Base-by-base conservation (phyloP, 2,329 filamentous ascomycete genomes). In the Teratosphaeria nubilosa region DNA sequence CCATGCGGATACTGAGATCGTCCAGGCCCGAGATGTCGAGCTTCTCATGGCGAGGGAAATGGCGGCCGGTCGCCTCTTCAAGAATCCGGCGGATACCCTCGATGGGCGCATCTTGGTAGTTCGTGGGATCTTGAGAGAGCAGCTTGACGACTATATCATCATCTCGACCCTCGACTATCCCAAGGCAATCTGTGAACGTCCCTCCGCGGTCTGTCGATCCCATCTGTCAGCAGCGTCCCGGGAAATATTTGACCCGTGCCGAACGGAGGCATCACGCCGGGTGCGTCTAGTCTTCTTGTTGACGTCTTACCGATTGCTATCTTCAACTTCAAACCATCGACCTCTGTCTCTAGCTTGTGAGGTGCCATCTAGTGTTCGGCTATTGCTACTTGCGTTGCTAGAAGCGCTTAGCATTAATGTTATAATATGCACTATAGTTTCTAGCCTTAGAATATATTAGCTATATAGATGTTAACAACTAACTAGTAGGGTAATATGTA, bases 31-130 rank as follows among this genome's bases (percentile, higher is more conserved):
- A 61, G 24, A 61, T 59, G 53, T 67, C 60, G 32, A 72, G 62
- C 45, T 64, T 64, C 53, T 64, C 31, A 14, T 62, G 61, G 7
- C 65, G 62, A 7, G 68, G 64, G n/a, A 68, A 59, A 22, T 59
- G 22, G 25, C 52, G 55, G 30, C 59, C 60, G 13, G 60, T 62
- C 24, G 62, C 64, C 41, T 62, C 34, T 51, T 70, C 66, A 22
- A 72, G 60, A 9, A 72, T 65, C 9, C 69, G 60, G 27, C 69
- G 60, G n/a, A 72, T 69, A 25, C 65, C 68, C 64, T 72, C 70
- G 14, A 64, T 67, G 2, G 70, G 70, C 5, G 70, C 70, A 63
- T 72, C 68, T 14, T 59, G 52, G 54, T 70, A 72, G 51, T 70
- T 68, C 1, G 56, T 51, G 1, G 69, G 70, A 56, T 70, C 69